Evolutionary conservation across 352 stramenopile species (phyloP), one percentile per base, ranked within the genome.

Genomic region (Pythium biforme): DNA sequence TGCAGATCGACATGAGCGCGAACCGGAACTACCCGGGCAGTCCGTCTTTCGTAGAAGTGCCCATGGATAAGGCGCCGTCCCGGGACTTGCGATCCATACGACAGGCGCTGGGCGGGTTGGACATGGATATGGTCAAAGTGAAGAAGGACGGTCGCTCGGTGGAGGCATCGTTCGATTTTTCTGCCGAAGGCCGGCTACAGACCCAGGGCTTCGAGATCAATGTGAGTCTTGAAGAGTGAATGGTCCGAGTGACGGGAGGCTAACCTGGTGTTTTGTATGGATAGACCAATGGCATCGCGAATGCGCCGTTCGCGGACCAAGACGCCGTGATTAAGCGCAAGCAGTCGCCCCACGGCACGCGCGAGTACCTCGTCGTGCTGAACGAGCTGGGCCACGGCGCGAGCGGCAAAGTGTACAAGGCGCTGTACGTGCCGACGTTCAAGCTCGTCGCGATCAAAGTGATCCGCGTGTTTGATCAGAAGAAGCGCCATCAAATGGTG

Each of bases 371-470:
- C 45, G 48, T 94, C 2, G 26, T 91, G 12, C 51, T 94, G 1
- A 80, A 88, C 33, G 83, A 93, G 23, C 69, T 95, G 22, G 86
- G 86, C 0, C 83, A 92, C 59, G 91, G 91, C 41, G 91, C 91
- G 11, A 75, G 90, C 27, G 90, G 90, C 31, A 94, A 93, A 61
- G 91, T 97, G 9, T 89, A 91, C 69, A 94, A 95, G 57, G 89
- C 90, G 20, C 56, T 97, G 49, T 94, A 97, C 57, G 70, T 96
- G 37, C 90, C 89, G 12, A 94, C 91, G 6, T 89, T 97, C 61
- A 84, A 83, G 45, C 70, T 97, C 19, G 86, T 97, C 9, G 91
- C 91, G 0, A 74, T 97, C 37, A 97, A 97, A 70, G 74, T 95
- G 23, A 95, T 97, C 46, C 77, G 83, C 2, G 83, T 97, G 2